These are phyloP conservation scores for Wallacemonas sp. DNA, from an alignment of 208 protist species.

Conservation along the genomic window DNA sequence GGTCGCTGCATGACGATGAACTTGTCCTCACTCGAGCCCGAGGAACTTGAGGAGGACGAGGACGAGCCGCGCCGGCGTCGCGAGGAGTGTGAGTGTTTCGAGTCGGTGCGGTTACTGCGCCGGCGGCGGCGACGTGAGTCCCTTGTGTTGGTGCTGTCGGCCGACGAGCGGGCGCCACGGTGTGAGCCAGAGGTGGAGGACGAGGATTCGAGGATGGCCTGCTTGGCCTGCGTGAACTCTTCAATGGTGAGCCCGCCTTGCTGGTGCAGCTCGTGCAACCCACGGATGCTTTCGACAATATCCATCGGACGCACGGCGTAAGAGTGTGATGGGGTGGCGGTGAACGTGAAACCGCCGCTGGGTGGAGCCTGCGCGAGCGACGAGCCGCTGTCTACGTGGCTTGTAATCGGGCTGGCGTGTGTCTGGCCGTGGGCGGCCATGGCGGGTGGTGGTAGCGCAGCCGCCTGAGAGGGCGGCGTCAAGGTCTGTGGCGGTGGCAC, in stretches of 20 bases:
- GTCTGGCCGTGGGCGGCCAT: not conserved
- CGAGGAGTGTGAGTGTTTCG: conserved; percentile 5
- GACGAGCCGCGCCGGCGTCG: conserved; percentile 2
- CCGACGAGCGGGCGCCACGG: not conserved
- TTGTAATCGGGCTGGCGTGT: not conserved
- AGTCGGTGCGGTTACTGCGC: conserved; percentile 9
- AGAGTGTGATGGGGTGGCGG: not conserved
- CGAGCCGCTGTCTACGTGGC: not conserved
- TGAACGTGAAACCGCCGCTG: conserved; percentile 10
- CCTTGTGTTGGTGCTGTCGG: not conserved
- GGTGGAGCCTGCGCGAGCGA: not conserved
- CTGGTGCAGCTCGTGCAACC: conserved; percentile 64
- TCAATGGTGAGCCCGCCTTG: conserved; percentile 60
- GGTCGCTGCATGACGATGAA: conserved; percentile 72
- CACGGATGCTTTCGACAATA: conserved; percentile 64
- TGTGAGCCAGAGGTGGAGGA: conserved; percentile 8
- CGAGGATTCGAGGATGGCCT: conserved; percentile 49
- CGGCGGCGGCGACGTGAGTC: conserved; percentile 4
- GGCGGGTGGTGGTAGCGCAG: too few relatives aligned
- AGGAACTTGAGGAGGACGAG: conserved; percentile 30
- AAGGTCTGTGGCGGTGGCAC: too few relatives aligned
- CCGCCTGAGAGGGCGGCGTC: too few relatives aligned
- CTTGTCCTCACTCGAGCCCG: conserved; percentile 24
- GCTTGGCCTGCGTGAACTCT: conserved; percentile 78
- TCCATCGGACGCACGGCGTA: conserved; percentile 30